Evolutionary conservation across 306 rosid species (phyloP).

Genomic region (Rosa chinensis): DNA sequence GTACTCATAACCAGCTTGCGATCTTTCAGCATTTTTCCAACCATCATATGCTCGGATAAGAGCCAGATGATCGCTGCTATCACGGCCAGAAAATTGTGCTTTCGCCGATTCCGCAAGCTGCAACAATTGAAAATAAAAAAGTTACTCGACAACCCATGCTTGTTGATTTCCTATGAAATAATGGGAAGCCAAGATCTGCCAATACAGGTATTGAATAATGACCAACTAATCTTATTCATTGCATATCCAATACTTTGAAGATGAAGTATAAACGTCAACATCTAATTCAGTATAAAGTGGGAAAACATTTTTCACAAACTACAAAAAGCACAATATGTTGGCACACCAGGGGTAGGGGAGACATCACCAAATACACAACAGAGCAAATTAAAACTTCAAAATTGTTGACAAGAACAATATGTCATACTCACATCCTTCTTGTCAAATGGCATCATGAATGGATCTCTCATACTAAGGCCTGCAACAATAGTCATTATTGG

Average conservation of each 20-base stretch:
- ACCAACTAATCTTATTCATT: background rate
- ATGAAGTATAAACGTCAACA: background rate
- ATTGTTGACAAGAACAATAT: background rate
- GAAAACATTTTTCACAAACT: background rate
- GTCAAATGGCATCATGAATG: conserved; percentile 82
- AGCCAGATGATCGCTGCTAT: conserved; percentile 87
- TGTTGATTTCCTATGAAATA: background rate
- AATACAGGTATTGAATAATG: background rate
- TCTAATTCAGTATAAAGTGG: background rate
- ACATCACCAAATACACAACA: background rate
- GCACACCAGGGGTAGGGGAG: background rate
- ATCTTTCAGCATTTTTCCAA: conserved; percentile 80
- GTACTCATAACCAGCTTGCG: conserved; percentile 70
- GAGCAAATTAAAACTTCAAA: background rate
- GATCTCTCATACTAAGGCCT: conserved; percentile 96
- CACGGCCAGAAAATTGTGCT: conserved; percentile 48
- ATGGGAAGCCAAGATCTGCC: background rate
- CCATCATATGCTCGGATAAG: conserved; percentile 83
- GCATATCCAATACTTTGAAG: background rate
- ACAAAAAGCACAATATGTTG: background rate
- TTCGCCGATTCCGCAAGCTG: conserved; percentile 51
- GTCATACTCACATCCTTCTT: conserved; percentile 80
- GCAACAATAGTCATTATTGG: conserved; percentile 90
- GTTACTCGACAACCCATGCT: conserved; percentile 9
- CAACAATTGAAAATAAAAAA: conserved; percentile 27